phyloP scores from a whole-genome alignment of 805 yeast genomes.

The Cyberlindnera petersonii region DNA sequence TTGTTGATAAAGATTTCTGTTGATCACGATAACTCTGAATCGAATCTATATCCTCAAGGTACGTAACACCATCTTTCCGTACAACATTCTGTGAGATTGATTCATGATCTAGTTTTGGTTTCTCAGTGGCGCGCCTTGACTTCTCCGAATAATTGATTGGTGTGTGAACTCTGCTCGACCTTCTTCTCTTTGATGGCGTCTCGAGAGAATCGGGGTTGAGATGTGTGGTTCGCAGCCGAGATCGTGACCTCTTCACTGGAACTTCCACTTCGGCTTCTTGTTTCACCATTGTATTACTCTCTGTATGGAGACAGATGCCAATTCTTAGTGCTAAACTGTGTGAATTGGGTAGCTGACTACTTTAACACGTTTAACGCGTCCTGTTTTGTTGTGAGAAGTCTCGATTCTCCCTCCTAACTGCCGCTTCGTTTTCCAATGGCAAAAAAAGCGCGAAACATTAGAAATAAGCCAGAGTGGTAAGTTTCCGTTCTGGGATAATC shows the following conservation, averaged over 20 bases:
- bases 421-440: no score
- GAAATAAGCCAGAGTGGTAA: no score
- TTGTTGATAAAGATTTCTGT: slow-evolving; percentile 1
- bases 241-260: slow-evolving; percentile 7
- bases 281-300: slow-evolving; percentile 6
- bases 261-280: slow-evolving; percentile 2
- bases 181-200: slow-evolving; percentile 18
- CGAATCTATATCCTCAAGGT: slow-evolving; percentile 10
- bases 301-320: no score
- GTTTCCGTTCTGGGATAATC: no score
- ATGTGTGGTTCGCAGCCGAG: slow-evolving; percentile 1
- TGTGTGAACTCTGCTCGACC: slow-evolving; percentile 15
- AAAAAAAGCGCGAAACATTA: no score
- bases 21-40: slow-evolving; percentile 4
- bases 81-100: slow-evolving; percentile 4
- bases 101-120: background rate
- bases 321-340: no score
- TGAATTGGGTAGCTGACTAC: no score
- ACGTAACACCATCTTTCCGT: slow-evolving; percentile 10
- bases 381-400: no score
- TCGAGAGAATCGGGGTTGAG: slow-evolving; percentile 3
- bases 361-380: no score
- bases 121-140: background rate
- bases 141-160: slow-evolving; percentile 10
- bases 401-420: no score